Evolutionary conservation across 2,329 filamentous ascomycete genomes (phyloP).

Genomic region (Calonectria multiphialidica): DNA sequence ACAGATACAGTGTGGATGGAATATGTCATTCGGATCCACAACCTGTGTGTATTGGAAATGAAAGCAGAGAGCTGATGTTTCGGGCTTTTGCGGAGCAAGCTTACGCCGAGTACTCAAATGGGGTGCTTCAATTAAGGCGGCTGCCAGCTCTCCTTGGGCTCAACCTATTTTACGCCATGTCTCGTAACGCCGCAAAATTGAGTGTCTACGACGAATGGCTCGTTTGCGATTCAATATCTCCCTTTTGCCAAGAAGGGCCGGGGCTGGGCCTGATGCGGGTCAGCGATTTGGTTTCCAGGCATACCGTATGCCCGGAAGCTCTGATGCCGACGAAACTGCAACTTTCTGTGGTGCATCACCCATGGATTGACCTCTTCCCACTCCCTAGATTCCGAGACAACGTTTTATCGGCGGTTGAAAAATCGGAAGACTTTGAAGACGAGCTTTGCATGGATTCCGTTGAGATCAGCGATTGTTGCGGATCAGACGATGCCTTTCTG

Average conservation of each 20-base stretch:
- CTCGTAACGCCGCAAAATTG: not conserved
- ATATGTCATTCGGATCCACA: not conserved
- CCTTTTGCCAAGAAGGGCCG: constrained; percentile 13
- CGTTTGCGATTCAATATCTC: constrained; percentile 3
- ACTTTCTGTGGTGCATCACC: constrained; percentile 12
- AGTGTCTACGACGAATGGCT: constrained; percentile 17
- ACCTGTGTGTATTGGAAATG: not conserved
- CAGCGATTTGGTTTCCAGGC: not conserved
- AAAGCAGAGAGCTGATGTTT: not conserved
- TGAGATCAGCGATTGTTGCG: constrained; percentile 6
- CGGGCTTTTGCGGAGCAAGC: constrained; percentile 12
- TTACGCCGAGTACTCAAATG: constrained; percentile 12
- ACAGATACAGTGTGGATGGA: not conserved
- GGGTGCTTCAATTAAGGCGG: not conserved
- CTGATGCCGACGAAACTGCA: constrained; percentile 13
- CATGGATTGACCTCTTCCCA: constrained; percentile 27
- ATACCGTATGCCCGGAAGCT: not conserved
- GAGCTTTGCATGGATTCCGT: constrained; percentile 19
- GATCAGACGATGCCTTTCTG: constrained; percentile 37
- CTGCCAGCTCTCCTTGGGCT: constrained; percentile 10
- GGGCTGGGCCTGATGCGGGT: not conserved
- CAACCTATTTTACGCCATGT: constrained; percentile 13
- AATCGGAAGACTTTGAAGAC: constrained; percentile 2
- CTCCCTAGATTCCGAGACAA: constrained; percentile 20
- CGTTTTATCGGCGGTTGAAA: not conserved